Percentiles rank a stretch among this genome's conserved stretches.
Evolutionary conservation across 495 filamentous ascomycete species (phyloP).

Genomic region (Tuber umbilicatum): DNA sequence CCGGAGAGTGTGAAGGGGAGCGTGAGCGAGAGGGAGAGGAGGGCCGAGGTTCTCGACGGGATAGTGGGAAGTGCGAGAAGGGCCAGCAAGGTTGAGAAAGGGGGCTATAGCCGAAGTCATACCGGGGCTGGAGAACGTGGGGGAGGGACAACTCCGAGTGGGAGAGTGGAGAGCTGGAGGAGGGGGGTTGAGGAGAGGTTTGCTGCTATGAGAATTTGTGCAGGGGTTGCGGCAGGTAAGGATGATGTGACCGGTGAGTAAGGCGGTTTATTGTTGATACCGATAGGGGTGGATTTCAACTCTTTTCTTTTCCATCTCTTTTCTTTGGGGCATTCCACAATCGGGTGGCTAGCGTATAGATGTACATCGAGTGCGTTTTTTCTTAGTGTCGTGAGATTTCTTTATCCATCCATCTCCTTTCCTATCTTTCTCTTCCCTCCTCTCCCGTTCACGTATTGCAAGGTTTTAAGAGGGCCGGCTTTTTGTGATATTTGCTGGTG

Average conservation of each 20-base stretch:
- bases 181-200: conserved; percentile 16
- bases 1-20: conserved; percentile 15
- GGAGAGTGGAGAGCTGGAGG: neutral
- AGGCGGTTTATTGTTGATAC: neutral
- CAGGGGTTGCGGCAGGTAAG: neutral
- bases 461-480: neutral
- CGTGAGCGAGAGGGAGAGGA: conserved; percentile 5
- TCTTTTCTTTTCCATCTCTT: conserved; percentile 9
- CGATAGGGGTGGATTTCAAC: neutral
- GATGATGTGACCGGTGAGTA: conserved; percentile 7
- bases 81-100: conserved; percentile 2
- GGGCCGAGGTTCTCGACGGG: conserved; percentile 12
- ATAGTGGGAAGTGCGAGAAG: conserved; percentile 6
- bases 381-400: neutral
- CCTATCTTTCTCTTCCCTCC: neutral
- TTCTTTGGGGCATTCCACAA: neutral
- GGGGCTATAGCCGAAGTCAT: conserved; percentile 22
- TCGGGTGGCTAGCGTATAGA: neutral
- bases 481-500: neutral
- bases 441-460: neutral
- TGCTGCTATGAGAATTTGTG: neutral
- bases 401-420: neutral
- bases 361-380: neutral
- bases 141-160: neutral
- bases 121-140: conserved; percentile 13